phyloP scores from a whole-genome alignment of 441 rosid species.

The Brassica hybrid region DNA sequence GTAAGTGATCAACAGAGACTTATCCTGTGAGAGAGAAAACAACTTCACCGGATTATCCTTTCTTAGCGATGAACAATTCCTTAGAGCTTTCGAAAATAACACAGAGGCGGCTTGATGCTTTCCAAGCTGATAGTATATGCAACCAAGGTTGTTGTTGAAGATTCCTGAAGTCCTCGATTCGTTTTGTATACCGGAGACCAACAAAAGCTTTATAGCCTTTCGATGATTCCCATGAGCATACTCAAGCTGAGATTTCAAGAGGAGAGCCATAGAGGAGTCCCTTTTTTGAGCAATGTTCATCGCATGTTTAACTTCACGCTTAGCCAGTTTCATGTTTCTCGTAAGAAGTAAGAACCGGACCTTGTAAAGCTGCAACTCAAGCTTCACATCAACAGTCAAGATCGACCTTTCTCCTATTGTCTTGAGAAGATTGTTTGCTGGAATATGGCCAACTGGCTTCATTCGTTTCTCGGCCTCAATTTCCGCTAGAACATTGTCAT shows the following conservation, averaged over 20 bases:
- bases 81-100: constrained; percentile 80
- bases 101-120: constrained; percentile 69
- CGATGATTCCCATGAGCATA: constrained; percentile 90
- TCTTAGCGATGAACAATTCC: constrained; percentile 63
- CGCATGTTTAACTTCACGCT: constrained; percentile 97
- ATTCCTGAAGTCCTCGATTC: constrained; percentile 74
- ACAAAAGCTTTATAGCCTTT: constrained; percentile 89
- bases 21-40: constrained; percentile 79
- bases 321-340: constrained; percentile 90
- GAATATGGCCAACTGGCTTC: constrained; percentile 59
- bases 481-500: constrained; percentile 77
- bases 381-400: constrained; percentile 78
- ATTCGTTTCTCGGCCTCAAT: constrained; percentile 69
- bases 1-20: constrained; percentile 79
- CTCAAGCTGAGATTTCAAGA: constrained; percentile 96
- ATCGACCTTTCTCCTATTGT: constrained; percentile 57
- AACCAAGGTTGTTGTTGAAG: constrained; percentile 93
- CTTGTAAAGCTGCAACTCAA: constrained; percentile 91
- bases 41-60: constrained; percentile 75
- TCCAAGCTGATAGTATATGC: constrained; percentile 84
- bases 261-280: constrained; percentile 88
- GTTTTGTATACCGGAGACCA: constrained; percentile 75
- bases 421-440: constrained; percentile 65
- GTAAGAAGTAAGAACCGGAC: constrained; percentile 85
- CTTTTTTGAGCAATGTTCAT: constrained; percentile 86